Evolutionary conservation across 148 eudicot genomes (phyloP).

Genomic region (Camellia lanceoleosa): DNA sequence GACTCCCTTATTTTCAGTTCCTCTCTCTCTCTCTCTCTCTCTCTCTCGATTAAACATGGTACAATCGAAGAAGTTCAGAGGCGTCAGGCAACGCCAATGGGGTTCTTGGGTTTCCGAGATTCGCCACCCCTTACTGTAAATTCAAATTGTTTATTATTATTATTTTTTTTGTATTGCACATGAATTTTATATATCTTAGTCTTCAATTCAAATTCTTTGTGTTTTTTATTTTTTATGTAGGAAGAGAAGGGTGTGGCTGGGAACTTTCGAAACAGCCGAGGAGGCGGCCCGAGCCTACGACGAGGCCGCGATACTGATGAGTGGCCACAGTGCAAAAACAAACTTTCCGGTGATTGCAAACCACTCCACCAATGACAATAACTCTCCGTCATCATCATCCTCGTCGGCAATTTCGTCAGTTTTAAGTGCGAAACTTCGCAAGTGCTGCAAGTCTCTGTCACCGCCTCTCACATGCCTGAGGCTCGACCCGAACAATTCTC

Average conservation of each 20-base stretch:
- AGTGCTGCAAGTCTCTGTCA: slow-evolving; percentile 26
- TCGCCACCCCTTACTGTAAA: slow-evolving; percentile 63
- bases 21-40: background rate
- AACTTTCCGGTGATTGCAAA: slow-evolving; percentile 19
- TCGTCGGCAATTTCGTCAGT: slow-evolving; percentile 10
- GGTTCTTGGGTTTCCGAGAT: slow-evolving; percentile 74
- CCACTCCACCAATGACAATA: background rate
- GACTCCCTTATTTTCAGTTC: background rate
- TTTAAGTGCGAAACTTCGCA: slow-evolving; percentile 30
- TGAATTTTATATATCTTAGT: background rate
- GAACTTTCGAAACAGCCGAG: slow-evolving; percentile 31
- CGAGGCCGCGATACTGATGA: slow-evolving; percentile 30
- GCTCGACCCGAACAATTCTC: slow-evolving; percentile 34
- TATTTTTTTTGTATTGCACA: background rate
- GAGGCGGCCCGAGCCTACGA: slow-evolving; percentile 37
- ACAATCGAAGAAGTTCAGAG: slow-evolving; percentile 65
- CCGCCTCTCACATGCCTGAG: slow-evolving; percentile 38
- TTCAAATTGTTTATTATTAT: too few species aligned
- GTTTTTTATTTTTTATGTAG: background rate
- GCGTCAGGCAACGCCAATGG: slow-evolving; percentile 74
- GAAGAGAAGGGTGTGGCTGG: slow-evolving; percentile 35
- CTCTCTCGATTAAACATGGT: slow-evolving; percentile 24
- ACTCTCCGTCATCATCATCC: background rate
- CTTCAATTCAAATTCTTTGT: too few species aligned
- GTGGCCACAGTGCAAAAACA: slow-evolving; percentile 34